Conservation (phyloP, 768 basidiomycete species). For the Thelephora ganbajun region DNA sequence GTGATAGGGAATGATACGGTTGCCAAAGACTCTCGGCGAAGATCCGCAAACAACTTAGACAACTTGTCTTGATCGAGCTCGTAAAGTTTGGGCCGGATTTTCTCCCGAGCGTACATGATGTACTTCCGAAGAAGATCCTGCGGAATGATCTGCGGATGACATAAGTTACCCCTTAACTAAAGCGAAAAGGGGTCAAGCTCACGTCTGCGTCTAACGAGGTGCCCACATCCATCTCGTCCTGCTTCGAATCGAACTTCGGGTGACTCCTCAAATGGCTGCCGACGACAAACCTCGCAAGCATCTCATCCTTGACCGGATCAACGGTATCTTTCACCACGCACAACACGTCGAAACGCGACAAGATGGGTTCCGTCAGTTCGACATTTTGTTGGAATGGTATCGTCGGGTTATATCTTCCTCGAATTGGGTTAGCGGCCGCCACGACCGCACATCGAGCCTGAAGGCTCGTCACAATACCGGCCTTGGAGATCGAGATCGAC, state of each 20-base stretch:
- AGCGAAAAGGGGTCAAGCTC: slow-evolving; percentile 17
- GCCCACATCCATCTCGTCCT: slow-evolving; percentile 89
- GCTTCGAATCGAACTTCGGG: slow-evolving; percentile 76
- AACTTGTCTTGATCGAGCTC: slow-evolving; percentile 96
- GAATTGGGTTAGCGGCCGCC: slow-evolving; percentile 94
- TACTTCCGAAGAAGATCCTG: slow-evolving; percentile 95
- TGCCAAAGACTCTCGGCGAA: slow-evolving; percentile 89
- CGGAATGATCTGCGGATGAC: slow-evolving; percentile 63
- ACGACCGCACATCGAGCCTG: slow-evolving; percentile 97
- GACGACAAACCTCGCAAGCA: slow-evolving; percentile 95
- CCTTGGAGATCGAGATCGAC: slow-evolving; percentile 97
- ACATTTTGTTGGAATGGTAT: slow-evolving; percentile 98
- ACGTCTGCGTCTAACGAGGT: slow-evolving; percentile 86
- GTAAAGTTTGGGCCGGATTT: slow-evolving; percentile 82
- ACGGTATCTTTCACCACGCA: slow-evolving; percentile 98
- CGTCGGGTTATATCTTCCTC: slow-evolving; percentile 95
- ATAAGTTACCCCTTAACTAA: slow-evolving; percentile 1
- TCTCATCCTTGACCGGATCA: slow-evolving; percentile 93
- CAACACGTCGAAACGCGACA: slow-evolving; percentile 95
- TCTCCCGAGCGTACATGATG: slow-evolving; percentile 97
- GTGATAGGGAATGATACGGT: slow-evolving; percentile 99
- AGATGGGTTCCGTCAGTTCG: slow-evolving; percentile 93
- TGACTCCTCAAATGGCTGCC: slow-evolving; percentile 92
- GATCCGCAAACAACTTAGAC: slow-evolving; percentile 83
- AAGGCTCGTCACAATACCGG: slow-evolving; percentile 95